These are phyloP conservation scores for Talaromyces wortmannii DNA, from an alignment of 495 filamentous ascomycete species.

Conservation along the genomic window DNA sequence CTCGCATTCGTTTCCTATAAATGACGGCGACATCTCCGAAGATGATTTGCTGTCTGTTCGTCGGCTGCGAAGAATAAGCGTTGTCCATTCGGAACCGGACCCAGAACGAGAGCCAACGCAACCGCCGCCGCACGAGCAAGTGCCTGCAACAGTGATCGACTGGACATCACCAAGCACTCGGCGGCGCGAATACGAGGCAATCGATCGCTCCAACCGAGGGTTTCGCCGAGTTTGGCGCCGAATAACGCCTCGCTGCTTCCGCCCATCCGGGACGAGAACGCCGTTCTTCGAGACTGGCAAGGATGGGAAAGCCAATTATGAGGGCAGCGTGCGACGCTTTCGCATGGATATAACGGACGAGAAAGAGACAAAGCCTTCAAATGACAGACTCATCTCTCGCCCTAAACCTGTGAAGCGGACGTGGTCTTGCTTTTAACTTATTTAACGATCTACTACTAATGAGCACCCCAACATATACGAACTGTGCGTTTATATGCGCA, in stretches of 20 bases:
- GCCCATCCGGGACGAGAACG: constrained; percentile 17
- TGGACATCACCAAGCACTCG: constrained; percentile 43
- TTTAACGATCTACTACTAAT: background rate
- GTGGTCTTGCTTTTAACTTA: constrained; percentile 4
- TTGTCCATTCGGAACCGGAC: background rate
- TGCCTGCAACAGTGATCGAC: constrained; percentile 39
- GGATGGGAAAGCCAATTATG: constrained; percentile 27
- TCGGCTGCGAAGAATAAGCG: background rate
- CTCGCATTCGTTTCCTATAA: background rate
- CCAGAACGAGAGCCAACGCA: constrained; percentile 7
- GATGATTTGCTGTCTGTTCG: background rate
- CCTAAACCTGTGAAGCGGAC: constrained; percentile 5
- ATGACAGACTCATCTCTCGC: background rate
- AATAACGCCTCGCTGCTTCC: constrained; percentile 36
- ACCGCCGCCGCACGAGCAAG: constrained; percentile 11
- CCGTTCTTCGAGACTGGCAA: constrained; percentile 32
- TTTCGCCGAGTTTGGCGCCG: constrained; percentile 38
- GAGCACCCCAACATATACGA: no score
- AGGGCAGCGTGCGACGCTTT: constrained; percentile 41
- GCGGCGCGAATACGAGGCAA: constrained; percentile 40
- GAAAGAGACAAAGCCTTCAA: background rate
- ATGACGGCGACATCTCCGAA: constrained; percentile 3
- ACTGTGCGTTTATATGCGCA: no score
- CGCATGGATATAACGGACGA: constrained; percentile 41
- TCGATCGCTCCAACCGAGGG: constrained; percentile 40